Conservation (phyloP, 768 basidiomycete genomes). For the Brasilioporus rufonigricans region DNA sequence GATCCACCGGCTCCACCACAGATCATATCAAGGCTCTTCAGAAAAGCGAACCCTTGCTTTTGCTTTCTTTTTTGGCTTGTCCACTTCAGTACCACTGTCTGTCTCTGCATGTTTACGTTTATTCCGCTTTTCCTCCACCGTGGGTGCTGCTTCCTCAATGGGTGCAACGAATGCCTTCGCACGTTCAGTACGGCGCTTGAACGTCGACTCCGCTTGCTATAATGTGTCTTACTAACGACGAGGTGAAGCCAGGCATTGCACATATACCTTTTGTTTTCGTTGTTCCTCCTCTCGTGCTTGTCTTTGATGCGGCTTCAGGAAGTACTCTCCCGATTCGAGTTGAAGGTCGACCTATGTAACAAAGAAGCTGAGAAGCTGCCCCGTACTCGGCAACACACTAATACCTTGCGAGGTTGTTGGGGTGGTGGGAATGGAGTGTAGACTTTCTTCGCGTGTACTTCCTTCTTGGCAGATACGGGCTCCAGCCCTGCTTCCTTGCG, state of each 20-base stretch:
- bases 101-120: slow-evolving; percentile 46
- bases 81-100: slow-evolving; percentile 32
- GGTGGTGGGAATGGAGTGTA: slow-evolving; percentile 99
- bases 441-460: slow-evolving; percentile 74
- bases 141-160: slow-evolving; percentile 67
- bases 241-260: neutral
- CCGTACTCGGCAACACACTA: slow-evolving; percentile 1
- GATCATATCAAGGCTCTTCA: slow-evolving; percentile 8
- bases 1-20: too few relatives aligned
- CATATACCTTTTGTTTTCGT: slow-evolving; percentile 62
- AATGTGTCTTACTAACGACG: neutral
- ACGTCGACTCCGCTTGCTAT: slow-evolving; percentile 78
- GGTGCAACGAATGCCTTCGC: slow-evolving; percentile 90
- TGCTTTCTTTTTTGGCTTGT: slow-evolving; percentile 42
- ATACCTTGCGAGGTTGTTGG: slow-evolving; percentile 88
- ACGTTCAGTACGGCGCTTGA: slow-evolving; percentile 71
- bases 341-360: slow-evolving; percentile 76
- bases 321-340: slow-evolving; percentile 96
- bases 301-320: slow-evolving; percentile 90
- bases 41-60: slow-evolving; percentile 24
- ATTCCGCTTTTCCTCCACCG: slow-evolving; percentile 76
- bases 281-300: slow-evolving; percentile 67
- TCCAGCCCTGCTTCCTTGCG: slow-evolving; percentile 66
- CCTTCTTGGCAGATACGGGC: slow-evolving; percentile 35
- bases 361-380: slow-evolving; percentile 6